Base-by-base conservation (phyloP, 306 rosid species). In the Nissolia schottii region DNA sequence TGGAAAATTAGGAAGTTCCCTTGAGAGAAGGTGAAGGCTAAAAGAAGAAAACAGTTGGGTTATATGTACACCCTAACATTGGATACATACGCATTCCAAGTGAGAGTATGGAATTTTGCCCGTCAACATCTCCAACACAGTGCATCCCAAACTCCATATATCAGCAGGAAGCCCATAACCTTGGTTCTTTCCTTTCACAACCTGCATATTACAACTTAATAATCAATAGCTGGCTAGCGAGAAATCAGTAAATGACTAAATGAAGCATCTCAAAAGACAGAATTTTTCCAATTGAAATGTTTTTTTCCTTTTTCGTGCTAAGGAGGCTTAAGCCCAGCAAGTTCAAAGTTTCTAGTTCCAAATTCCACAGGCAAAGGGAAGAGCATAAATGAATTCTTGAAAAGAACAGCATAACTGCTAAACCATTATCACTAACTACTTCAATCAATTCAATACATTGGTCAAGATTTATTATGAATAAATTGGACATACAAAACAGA, bases 71-170 rank as follows among this genome's bases (percentile, higher is more conserved):
- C 35, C 78, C 46, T 45, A 41, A 62, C 7, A 51, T 25, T 34
- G 38, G 62, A 71, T 72, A 87, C 94, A 1, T 85, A 93, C 98
- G 43, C 78, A 38, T 81, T 89, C 98, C 14, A 88, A 58, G 43
- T 81, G 84, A 28, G 80, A 69, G 62, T 93, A 93, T 0, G 98
- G 98, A 71, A 93, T n/a, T 77, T 74, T 32, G 37, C 85, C 81
- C 0, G 97, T 90, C 70, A 88, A 79, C 98, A 93, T 87, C 91
- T 93, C 97, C 85, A 93, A 80, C 51, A 93, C 98, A 24, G 98
- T 93, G 80, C 98, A 93, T 50, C 98, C 98, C 77, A 93, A 88
- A 83, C 98, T 93, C 98, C 98, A 93, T 57, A 93, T 87, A 80
- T 93, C 98, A 61, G 98, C 98, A 0, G 98, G 90, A 80, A 90